Conservation (phyloP, 768 basidiomycete genomes). For the Amanita pallidorosea region DNA sequence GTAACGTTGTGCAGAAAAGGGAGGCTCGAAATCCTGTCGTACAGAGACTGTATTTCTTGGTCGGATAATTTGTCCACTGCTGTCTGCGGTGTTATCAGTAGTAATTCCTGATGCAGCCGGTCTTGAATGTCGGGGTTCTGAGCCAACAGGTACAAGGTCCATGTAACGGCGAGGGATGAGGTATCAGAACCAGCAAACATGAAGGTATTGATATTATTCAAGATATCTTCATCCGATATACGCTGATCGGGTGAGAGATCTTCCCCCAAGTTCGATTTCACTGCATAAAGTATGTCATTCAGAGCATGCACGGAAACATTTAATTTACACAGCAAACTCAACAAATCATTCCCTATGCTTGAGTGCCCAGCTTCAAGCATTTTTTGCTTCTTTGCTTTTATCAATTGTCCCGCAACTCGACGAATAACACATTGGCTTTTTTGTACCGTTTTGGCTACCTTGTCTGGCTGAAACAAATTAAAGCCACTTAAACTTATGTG, state of each 20-base stretch:
- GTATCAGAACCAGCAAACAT: constrained; percentile 90
- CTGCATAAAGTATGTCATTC: constrained; percentile 24
- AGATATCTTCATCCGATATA: constrained; percentile 81
- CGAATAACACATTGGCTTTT: constrained; percentile 53
- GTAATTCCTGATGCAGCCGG: constrained; percentile 61
- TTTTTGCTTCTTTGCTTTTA: constrained; percentile 72
- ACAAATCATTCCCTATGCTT: constrained; percentile 61
- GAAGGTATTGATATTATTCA: constrained; percentile 81
- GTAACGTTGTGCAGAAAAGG: constrained; percentile 70
- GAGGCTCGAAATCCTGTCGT: constrained; percentile 43
- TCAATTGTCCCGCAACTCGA: constrained; percentile 61
- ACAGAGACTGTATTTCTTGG: constrained; percentile 58
- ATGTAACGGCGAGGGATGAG: constrained; percentile 71
- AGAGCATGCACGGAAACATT: not conserved
- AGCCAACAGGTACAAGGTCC: constrained; percentile 73
- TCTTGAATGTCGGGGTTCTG: constrained; percentile 56
- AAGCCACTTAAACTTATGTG: not conserved
- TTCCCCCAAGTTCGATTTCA: constrained; percentile 71
- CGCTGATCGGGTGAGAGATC: constrained; percentile 61
- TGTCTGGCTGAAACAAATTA: constrained; percentile 38
- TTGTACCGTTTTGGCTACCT: constrained; percentile 34
- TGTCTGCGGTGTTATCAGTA: constrained; percentile 25
- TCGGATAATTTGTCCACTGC: constrained; percentile 36
- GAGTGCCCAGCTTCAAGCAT: constrained; percentile 46
- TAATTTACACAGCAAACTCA: constrained; percentile 64